Base-by-base conservation (phyloP, 1,139 yeast genomes). In the Sugiyamaella sp. region DNA sequence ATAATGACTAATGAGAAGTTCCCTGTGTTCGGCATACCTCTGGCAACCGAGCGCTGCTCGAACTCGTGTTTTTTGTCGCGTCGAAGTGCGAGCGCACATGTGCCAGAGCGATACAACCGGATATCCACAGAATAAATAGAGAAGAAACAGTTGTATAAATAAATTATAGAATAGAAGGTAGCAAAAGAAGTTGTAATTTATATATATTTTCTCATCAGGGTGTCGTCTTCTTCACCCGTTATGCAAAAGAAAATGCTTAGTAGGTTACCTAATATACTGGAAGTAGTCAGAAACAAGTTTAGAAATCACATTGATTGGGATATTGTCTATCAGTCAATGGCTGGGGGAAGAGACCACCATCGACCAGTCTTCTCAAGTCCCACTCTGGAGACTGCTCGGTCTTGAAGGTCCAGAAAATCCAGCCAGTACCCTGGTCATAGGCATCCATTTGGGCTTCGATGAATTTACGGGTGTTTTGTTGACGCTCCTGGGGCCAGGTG, bases 371-470 rank as follows among this genome's bases (percentile, higher is more conserved):
- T 56, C 77, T 74, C 70, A 87, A 77, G 72, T 89, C 96, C 98
- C 98, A 93, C 69, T 91, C 98, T 51, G 85, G 70, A 17, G 95
- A 81, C 63, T 73, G 71, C 70, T 93, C 98, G 27, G 96, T 86
- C 76, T 89, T 91, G 83, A 87, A 90, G 35, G 70, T 85, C 84
- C 99, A 93, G 76, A 86, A 88, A 57, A 90, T 78, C 90, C 95
- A 90, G 14, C 97, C 97, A 55, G 79, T 78, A 46, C 81, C 79
- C 63, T 77, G 78, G 63, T 85, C 89, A 65, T 78, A 89, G 2
- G 95, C 86, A 66, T 89, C 97, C 62, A 93, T 73, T 75, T 93
- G 98, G 27, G 96, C 96, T 72, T 91, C 97, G 55, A 91, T 76
- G 67, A 79, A 86, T 62, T 74, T 78, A 67, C 97, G 82, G 19